These are phyloP conservation scores for Mangifera indica DNA, from an alignment of 345 rosid species.

Conservation along the genomic window DNA sequence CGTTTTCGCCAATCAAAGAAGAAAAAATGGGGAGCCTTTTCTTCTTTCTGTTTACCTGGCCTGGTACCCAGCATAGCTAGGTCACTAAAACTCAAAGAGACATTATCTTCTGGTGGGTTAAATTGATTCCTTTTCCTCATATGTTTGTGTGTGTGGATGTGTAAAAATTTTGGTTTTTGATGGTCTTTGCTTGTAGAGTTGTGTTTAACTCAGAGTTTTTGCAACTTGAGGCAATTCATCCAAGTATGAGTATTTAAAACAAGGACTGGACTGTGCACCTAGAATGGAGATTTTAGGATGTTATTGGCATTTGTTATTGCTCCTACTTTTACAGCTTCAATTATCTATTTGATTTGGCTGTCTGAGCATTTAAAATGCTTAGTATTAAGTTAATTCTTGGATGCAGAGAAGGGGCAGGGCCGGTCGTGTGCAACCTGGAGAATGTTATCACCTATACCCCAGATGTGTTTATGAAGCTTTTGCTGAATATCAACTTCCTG, in stretches of 20 bases:
- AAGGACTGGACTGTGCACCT: not conserved
- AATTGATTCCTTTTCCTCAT: not conserved
- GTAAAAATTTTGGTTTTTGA: slow-evolving; percentile 3
- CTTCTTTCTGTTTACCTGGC: not conserved
- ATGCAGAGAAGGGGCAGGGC: slow-evolving; percentile 95
- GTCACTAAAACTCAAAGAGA: not conserved
- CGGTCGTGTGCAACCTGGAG: slow-evolving; percentile 95
- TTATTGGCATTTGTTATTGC: slow-evolving; percentile 3
- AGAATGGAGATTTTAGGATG: not conserved
- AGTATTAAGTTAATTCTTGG: slow-evolving; percentile 11
- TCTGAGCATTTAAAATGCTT: not conserved
- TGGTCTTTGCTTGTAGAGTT: slow-evolving; percentile 8
- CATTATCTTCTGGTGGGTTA: not conserved
- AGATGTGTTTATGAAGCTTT: slow-evolving; percentile 90
- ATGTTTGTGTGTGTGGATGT: not conserved
- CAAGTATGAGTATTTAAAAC: not conserved
- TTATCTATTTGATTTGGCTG: slow-evolving; percentile 13
- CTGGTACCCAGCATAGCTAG: not conserved
- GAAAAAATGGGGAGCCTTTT: not conserved
- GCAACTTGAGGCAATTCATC: not conserved
- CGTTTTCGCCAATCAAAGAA: not conserved
- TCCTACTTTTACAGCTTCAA: slow-evolving; percentile 6
- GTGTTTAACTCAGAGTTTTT: not conserved
- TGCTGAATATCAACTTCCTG: slow-evolving; percentile 97
- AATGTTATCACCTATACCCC: slow-evolving; percentile 93